These are phyloP conservation scores for Silene coronaria DNA, from an alignment of 179 eudicot genomes.

Conservation along the genomic window DNA sequence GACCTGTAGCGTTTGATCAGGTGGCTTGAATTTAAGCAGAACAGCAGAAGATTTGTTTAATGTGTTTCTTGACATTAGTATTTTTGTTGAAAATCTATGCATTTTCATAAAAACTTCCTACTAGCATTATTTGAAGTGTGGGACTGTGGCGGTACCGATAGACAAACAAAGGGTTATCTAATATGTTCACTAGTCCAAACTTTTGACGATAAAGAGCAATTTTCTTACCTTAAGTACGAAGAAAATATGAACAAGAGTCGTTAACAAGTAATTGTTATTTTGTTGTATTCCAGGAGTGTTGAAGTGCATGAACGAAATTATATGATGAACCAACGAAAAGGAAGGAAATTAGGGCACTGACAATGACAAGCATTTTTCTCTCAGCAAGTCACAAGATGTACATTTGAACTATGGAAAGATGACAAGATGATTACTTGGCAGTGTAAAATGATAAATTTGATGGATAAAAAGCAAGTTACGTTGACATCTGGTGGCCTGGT, in stretches of 20 bases:
- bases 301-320: neutral
- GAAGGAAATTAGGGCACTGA: neutral
- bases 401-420: slow-evolving; percentile 12
- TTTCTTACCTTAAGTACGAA: neutral
- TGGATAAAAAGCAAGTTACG: slow-evolving; percentile 14
- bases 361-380: slow-evolving; percentile 12
- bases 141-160: too few species aligned
- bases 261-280: neutral
- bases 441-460: neutral
- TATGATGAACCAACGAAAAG: neutral
- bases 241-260: neutral
- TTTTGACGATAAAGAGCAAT: neutral
- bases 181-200: neutral
- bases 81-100: neutral
- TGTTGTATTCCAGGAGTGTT: slow-evolving; percentile 5
- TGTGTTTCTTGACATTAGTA: neutral
- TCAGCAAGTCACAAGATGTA: slow-evolving; percentile 8
- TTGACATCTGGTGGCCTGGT: slow-evolving; percentile 10
- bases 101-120: neutral
- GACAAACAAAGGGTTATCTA: neutral
- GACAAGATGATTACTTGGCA: slow-evolving; percentile 18
- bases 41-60: neutral
- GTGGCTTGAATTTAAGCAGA: neutral
- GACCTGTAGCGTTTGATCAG: neutral
- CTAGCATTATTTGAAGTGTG: neutral